Percentiles rank a stretch among this genome's conserved stretches.
Evolutionary conservation across 495 filamentous ascomycete species (phyloP).

Genomic region (Penicillium mononematosum): DNA sequence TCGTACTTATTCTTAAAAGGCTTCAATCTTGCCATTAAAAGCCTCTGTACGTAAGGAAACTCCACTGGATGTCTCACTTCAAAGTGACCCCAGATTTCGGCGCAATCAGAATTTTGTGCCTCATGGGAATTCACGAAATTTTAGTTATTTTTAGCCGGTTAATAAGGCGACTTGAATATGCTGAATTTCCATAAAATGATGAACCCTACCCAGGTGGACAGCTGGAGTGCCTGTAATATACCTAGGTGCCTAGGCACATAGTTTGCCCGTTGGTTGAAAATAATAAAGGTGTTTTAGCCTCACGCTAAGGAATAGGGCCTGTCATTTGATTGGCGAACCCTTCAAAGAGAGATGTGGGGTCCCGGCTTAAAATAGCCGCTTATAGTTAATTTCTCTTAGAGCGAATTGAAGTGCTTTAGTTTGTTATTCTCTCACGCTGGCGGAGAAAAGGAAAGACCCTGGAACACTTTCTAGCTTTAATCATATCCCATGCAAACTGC

Average conservation of each 20-base stretch:
- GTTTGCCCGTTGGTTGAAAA: neutral
- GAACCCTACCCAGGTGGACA: neutral
- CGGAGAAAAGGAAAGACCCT: neutral
- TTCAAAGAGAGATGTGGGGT: neutral
- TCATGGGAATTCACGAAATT: neutral
- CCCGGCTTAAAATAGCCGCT: slow-evolving; percentile 10
- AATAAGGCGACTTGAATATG: neutral
- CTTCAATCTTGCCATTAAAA: neutral
- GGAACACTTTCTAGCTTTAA: neutral
- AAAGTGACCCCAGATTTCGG: neutral
- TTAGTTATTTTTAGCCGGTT: slow-evolving; percentile 1
- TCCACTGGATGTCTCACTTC: slow-evolving; percentile 3
- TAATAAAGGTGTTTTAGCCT: neutral
- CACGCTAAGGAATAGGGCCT: neutral
- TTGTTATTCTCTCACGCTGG: neutral
- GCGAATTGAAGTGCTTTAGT: neutral
- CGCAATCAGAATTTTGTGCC: slow-evolving; percentile 8
- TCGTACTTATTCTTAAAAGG: neutral
- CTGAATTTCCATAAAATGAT: neutral
- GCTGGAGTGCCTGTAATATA: neutral
- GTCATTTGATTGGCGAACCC: neutral
- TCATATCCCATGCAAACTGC: neutral
- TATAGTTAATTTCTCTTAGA: neutral
- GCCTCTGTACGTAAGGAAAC: neutral
- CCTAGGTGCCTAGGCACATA: too few species aligned